phyloP scores from a whole-genome alignment of 2,329 filamentous ascomycete species.

The Talaromyces sp. region DNA sequence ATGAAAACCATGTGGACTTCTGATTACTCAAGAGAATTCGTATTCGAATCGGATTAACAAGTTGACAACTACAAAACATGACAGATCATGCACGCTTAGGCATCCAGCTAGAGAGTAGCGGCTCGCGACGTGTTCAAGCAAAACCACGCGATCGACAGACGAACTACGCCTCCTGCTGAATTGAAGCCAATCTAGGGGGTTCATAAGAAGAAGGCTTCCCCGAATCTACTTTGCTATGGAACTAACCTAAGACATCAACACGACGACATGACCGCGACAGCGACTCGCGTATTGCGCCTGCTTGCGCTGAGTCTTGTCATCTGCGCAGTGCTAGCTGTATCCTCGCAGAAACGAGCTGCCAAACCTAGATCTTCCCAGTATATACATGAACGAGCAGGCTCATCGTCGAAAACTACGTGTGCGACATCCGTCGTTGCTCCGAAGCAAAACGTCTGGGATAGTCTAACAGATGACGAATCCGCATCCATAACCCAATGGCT shows the following conservation, averaged over 20 bases:
- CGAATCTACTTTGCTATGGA: too few relatives aligned
- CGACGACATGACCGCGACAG: not conserved
- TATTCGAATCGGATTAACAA: too few relatives aligned
- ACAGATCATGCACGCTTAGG: too few relatives aligned
- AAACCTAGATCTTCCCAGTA: not conserved
- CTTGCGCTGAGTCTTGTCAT: not conserved
- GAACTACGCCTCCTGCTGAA: too few relatives aligned
- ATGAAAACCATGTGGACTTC: too few relatives aligned
- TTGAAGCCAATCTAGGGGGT: too few relatives aligned
- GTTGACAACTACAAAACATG: too few relatives aligned
- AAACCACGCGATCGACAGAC: too few relatives aligned
- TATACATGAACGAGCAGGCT: not conserved
- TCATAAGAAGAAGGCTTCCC: too few relatives aligned
- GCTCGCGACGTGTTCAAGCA: too few relatives aligned
- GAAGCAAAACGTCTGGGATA: not conserved
- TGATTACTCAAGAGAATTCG: too few relatives aligned
- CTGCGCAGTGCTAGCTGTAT: not conserved
- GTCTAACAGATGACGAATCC: not conserved
- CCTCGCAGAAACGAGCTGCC: not conserved
- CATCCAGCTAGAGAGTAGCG: too few relatives aligned
- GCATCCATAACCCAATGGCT: slow-evolving; percentile 1
- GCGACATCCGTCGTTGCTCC: not conserved
- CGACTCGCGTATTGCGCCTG: not conserved
- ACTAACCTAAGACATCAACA: not conserved
- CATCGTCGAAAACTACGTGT: not conserved